Conservation (phyloP, 345 rosid genomes). For the Cardamine resedifolia region DNA sequence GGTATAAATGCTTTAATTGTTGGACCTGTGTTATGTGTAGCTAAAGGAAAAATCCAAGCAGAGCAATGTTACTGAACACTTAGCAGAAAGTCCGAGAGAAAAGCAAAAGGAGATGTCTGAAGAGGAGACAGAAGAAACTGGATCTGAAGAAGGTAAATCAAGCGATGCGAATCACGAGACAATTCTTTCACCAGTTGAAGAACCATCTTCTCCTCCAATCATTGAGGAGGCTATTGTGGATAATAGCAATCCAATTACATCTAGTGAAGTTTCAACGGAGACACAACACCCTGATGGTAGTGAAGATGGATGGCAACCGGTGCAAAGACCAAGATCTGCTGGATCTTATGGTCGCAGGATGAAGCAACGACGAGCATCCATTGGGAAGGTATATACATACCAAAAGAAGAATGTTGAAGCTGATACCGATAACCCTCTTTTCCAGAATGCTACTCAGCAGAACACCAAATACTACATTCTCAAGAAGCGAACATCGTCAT, state of each 20-base stretch:
- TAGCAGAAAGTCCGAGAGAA: conserved; percentile 50
- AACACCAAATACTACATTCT: conserved; percentile 61
- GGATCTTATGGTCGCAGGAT: conserved; percentile 66
- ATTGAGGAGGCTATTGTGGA: conserved; percentile 43
- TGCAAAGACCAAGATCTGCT: conserved; percentile 86
- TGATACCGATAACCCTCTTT: conserved; percentile 50
- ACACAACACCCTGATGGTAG: conserved; percentile 42
- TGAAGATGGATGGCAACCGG: conserved; percentile 98
- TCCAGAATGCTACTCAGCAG: conserved; percentile 56
- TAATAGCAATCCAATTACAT: conserved; percentile 40
- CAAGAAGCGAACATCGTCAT: conserved; percentile 64
- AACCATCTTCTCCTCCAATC: conserved; percentile 42
- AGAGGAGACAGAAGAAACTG: conserved; percentile 49
- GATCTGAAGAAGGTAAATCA: conserved; percentile 41
- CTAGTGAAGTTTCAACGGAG: conserved; percentile 44
- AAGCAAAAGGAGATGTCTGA: conserved; percentile 50
- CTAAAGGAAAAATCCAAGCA: conserved; percentile 57
- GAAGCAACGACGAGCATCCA: conserved; percentile 80
- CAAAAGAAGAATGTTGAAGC: conserved; percentile 70
- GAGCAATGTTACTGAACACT: conserved; percentile 40
- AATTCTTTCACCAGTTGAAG: conserved; percentile 41
- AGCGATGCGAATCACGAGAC: conserved; percentile 42
- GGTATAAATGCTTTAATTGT: not conserved
- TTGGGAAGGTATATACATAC: conserved; percentile 67
- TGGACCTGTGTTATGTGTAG: conserved; percentile 44